These are phyloP conservation scores for Holtermanniella nyarrowii DNA, from an alignment of 768 basidiomycete genomes.

Conservation along the genomic window DNA sequence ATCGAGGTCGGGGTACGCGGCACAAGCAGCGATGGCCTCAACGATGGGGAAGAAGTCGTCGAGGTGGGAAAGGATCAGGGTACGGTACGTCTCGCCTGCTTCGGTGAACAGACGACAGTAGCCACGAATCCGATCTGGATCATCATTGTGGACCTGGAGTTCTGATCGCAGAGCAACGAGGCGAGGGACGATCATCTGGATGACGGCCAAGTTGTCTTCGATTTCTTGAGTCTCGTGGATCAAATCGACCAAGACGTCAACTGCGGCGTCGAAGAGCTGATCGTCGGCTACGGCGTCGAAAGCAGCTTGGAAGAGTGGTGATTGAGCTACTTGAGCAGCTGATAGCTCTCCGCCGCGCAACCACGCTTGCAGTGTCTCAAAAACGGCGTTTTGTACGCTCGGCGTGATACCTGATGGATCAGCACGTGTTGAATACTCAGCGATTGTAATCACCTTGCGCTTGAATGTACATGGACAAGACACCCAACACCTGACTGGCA, in stretches of 20 bases:
- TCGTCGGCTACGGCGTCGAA: slow-evolving; percentile 78
- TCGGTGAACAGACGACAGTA: slow-evolving; percentile 89
- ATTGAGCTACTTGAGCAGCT: slow-evolving; percentile 54
- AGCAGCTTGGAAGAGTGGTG: slow-evolving; percentile 67
- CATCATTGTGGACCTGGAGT: slow-evolving; percentile 50
- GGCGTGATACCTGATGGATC: slow-evolving; percentile 60
- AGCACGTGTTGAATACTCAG: not conserved
- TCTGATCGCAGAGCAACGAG: slow-evolving; percentile 62
- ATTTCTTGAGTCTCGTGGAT: slow-evolving; percentile 98
- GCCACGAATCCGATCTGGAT: slow-evolving; percentile 79
- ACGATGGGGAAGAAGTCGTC: slow-evolving; percentile 91
- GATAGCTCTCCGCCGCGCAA: slow-evolving; percentile 73
- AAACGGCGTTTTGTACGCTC: slow-evolving; percentile 66
- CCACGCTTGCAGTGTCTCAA: slow-evolving; percentile 80
- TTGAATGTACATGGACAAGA: slow-evolving; percentile 78
- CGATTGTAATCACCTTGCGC: slow-evolving; percentile 59
- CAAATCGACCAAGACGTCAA: slow-evolving; percentile 82
- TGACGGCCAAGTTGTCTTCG: slow-evolving; percentile 81
- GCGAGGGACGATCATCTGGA: slow-evolving; percentile 77
- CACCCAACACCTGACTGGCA: slow-evolving; percentile 58
- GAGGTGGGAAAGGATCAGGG: slow-evolving; percentile 75
- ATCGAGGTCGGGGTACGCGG: slow-evolving; percentile 85
- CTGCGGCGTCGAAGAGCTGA: slow-evolving; percentile 82
- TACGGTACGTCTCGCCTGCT: slow-evolving; percentile 90
- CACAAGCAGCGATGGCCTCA: slow-evolving; percentile 84